Percentiles rank a stretch among this genome's conserved stretches.
Evolutionary conservation across 176 grass and related monocot genomes (phyloP).

Genomic region (Phragmites australis): DNA sequence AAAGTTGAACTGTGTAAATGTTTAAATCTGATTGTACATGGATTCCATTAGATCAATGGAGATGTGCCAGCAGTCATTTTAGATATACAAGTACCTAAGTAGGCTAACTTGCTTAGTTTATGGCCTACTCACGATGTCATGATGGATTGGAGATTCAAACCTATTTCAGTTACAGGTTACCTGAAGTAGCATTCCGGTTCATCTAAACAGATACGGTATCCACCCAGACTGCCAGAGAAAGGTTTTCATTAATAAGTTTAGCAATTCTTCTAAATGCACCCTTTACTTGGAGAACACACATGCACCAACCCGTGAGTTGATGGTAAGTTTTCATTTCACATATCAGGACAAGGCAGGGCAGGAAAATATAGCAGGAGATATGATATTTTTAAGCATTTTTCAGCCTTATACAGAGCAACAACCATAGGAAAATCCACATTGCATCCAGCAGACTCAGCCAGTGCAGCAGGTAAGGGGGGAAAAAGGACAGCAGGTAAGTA

Average conservation of each 20-base stretch:
- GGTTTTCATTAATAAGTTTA: not conserved
- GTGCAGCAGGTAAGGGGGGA: not conserved
- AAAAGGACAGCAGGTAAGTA: not conserved
- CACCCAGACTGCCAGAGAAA: not conserved
- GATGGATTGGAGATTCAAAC: not conserved
- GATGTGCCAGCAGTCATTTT: not conserved
- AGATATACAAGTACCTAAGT: not conserved
- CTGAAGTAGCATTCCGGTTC: not conserved
- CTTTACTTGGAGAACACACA: slow-evolving; percentile 9
- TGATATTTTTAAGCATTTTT: not conserved
- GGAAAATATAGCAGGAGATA: not conserved
- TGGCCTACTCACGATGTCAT: not conserved
- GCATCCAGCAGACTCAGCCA: not conserved
- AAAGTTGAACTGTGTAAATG: not conserved
- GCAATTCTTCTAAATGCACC: not conserved
- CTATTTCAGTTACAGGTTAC: not conserved
- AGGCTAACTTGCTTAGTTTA: not conserved
- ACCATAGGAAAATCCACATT: slow-evolving; percentile 8
- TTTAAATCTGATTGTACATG: not conserved
- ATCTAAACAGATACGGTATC: not conserved
- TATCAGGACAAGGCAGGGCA: not conserved
- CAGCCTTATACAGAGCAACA: not conserved
- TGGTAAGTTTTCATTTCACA: not conserved
- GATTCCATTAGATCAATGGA: slow-evolving; percentile 9
- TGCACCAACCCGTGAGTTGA: not conserved